Evolutionary conservation across 2,329 filamentous ascomycete species (phyloP), one percentile per base, ranked within the genome.

Genomic region (Pyrenochaeta sp.): DNA sequence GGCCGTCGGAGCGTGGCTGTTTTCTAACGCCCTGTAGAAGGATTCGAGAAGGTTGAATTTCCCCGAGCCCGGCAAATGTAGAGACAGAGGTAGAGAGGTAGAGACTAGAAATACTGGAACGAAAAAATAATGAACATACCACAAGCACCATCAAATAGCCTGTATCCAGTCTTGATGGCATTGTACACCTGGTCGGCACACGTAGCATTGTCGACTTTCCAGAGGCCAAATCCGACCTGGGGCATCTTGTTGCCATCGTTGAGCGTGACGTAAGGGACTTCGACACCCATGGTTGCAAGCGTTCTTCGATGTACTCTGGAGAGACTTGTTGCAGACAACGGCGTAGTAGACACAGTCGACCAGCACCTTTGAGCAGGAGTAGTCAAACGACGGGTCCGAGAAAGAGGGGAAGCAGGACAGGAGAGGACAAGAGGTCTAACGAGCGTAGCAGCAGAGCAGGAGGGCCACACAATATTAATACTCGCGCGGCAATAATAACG

Each of bases 151-250:
- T 71, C 68, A 26, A 71, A 69, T 18, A 70, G 43, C 35, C 68
- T 63, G 64, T 71, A 71, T 41, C 68, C 68, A 18, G 50, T 53
- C 60, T 69, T 69, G 55, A 71, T 71, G 37, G 68, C 68, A 44
- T 65, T 62, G 48, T 69, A 69, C 4, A 69, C 62, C 35, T 53
- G 55, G 28, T 69, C 65, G 7, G 65, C 63, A 43, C 61, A 65
- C 7, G 51, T 63, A 11, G 31, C 48, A 44, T 69, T 69, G 49
- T 63, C 59, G 18, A 69, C 59, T 42, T 69, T 69, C 65, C 65
- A 69, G 42, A 68, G 49, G 13, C 65, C 65, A 35, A 68, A 65
- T 18, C 65, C 65, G 27, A 69, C 65, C 46, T 67, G 64, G 23
- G 65, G 65, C 60, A 69, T 67, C 55, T 67, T 66, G 53, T 63